A percentile compares a stretch with the other conserved stretches of the same genome.
Conservation (phyloP, 495 filamentous ascomycete species). For the Viridothelium virens region DNA sequence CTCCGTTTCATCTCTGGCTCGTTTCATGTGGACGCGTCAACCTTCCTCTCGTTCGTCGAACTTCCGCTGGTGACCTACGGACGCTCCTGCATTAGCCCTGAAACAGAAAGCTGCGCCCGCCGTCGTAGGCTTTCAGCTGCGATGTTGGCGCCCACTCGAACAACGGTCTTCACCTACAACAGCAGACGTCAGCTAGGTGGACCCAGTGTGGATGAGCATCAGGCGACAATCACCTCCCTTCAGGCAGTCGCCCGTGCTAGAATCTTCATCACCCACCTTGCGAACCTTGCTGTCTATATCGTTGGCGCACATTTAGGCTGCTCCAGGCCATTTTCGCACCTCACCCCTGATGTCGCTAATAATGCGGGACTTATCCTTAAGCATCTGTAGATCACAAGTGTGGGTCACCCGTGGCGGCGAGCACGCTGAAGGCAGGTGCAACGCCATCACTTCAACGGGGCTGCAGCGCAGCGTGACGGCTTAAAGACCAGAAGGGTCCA, state of each 20-base stretch:
- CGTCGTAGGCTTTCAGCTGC: too few relatives aligned
- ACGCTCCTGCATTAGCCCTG: background rate
- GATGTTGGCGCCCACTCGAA: background rate
- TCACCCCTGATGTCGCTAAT: slow-evolving; percentile 4
- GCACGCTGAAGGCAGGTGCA: background rate
- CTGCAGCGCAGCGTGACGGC: background rate
- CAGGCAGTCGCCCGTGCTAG: background rate
- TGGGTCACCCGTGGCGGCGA: background rate
- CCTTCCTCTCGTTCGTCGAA: background rate
- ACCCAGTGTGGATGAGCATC: background rate
- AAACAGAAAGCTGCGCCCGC: too few relatives aligned
- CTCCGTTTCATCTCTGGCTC: background rate
- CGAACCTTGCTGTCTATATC: background rate
- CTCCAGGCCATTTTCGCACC: background rate
- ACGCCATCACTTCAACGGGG: background rate
- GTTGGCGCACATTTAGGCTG: background rate
- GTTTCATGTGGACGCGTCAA: background rate
- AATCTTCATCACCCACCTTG: background rate
- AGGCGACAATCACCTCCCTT: too few relatives aligned
- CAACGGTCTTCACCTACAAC: background rate
- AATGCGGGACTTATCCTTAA: background rate
- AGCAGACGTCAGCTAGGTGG: background rate
- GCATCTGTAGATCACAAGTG: background rate
- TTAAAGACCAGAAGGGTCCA: background rate
- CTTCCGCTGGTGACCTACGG: background rate